Base-by-base conservation (phyloP, 129 eudicot species). In the Apium graveolens region DNA sequence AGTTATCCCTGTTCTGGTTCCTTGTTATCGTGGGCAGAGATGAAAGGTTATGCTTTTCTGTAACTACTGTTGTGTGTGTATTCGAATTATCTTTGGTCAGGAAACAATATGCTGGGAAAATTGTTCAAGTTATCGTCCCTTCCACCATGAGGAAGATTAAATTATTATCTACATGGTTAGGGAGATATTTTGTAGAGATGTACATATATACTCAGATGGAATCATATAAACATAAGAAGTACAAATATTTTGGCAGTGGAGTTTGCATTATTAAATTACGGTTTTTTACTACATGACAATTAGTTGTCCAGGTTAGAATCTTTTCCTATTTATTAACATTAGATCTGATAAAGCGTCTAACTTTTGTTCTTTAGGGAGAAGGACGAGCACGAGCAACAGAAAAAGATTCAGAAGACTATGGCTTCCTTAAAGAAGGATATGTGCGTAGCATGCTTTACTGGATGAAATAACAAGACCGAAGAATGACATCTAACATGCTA, bases 361-460 rank as follows among this genome's bases (percentile, higher is more conserved):
- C 34, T 63, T 5, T 37, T 39, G 27, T 66, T 84, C 68, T 80
- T 74, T 57, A 94, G 98, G 86, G 85, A 31, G 72, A 27, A 63
- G 14, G 20, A 31, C 21, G 8, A 79, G 85, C 81, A 45, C 86
- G 76, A 3, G 84, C 82, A 62, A 91, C 78, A 49, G 87, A 91
- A 1, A 85, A 81, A 74, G 93, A 84, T 81, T 80, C 93, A 20
- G 72, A 66, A 66, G 98, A 94, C 74, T 82, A 85, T 79, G 44
- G 46, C 78, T 53, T 74, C 55, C 84, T 94, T 74, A 82, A 84
- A 80, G 84, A 91, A 87, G 98, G 98, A 88, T 90, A 89, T 75
- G 97, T 91, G 82, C 5, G 86, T 82, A 42, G 11, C 18, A 63
- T 82, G 55, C 32, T 70, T 51, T 66, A 66, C 72, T 66, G 37